phyloP scores from a whole-genome alignment of 805 yeast species.

The Ogataea siamensis region DNA sequence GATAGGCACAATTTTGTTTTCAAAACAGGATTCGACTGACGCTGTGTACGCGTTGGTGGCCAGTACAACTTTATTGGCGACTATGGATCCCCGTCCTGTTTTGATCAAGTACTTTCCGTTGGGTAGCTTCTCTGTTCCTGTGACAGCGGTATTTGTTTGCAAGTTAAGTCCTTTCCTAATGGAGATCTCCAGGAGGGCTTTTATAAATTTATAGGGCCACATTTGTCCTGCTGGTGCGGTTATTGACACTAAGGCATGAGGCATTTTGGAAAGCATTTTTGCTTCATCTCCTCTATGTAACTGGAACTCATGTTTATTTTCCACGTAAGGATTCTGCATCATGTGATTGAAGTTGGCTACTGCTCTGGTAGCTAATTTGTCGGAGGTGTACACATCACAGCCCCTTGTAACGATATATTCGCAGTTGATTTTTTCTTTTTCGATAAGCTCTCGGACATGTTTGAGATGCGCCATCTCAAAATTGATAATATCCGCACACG shows the following conservation, averaged over 20 bases:
- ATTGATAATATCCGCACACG: conserved; percentile 37
- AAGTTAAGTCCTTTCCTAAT: conserved; percentile 36
- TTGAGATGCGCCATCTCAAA: conserved; percentile 38
- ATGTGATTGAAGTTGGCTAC: conserved; percentile 18
- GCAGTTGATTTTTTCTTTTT: conserved; percentile 33
- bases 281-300: conserved; percentile 34
- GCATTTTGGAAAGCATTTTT: conserved; percentile 29
- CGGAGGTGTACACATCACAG: conserved; percentile 26
- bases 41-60: conserved; percentile 39
- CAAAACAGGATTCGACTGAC: conserved; percentile 25
- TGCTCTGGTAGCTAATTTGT: conserved; percentile 15
- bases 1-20: conserved; percentile 35
- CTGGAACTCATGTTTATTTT: conserved; percentile 33
- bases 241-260: conserved; percentile 31
- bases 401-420: conserved; percentile 32
- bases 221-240: conserved; percentile 42
- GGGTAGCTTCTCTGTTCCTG: conserved; percentile 21
- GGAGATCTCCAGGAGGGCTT: conserved; percentile 31
- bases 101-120: conserved; percentile 34
- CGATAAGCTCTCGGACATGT: conserved; percentile 34
- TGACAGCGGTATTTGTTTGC: conserved; percentile 42
- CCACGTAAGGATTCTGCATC: conserved; percentile 30
- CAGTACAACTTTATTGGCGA: conserved; percentile 35
- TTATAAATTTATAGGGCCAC: conserved; percentile 44
- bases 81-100: conserved; percentile 27